Conservation (phyloP, 495 filamentous ascomycete genomes). For the Penicillium mononematosum region DNA sequence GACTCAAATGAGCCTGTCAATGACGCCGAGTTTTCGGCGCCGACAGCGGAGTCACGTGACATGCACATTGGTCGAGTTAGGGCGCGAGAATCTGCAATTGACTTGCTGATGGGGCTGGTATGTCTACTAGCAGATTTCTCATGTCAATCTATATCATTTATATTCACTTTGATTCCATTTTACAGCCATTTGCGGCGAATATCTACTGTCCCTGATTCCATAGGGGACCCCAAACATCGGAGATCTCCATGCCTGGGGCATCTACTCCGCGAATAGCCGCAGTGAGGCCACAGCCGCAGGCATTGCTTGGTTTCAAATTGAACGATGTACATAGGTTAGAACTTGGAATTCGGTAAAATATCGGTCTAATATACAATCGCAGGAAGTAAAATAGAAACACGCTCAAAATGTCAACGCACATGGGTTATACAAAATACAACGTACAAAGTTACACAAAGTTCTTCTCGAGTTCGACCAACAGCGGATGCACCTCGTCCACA, state of each 20-base stretch:
- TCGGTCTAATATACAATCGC: slow-evolving; percentile 13
- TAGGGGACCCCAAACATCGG: slow-evolving; percentile 25
- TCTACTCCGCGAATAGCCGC: slow-evolving; percentile 24
- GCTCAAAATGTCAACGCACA: slow-evolving; percentile 4
- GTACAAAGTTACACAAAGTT: slow-evolving; percentile 29
- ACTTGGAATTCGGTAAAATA: background rate
- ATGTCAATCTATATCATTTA: background rate
- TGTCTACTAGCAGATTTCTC: background rate
- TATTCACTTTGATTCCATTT: background rate
- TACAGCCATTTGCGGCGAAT: background rate
- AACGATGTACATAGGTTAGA: background rate
- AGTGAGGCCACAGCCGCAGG: slow-evolving; percentile 14
- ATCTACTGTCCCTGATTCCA: background rate
- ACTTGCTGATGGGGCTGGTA: background rate
- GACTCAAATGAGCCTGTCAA: slow-evolving; percentile 27
- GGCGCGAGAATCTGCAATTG: background rate
- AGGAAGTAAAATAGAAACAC: slow-evolving; percentile 10
- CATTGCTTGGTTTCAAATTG: background rate
- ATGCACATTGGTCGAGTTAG: background rate
- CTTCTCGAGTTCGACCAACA: slow-evolving; percentile 44
- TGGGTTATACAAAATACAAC: background rate
- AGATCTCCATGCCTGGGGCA: slow-evolving; percentile 15
- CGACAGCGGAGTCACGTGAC: slow-evolving; percentile 36
- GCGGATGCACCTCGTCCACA: slow-evolving; percentile 38
- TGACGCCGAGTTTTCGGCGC: slow-evolving; percentile 32